Evolutionary conservation across 164 flowering plant species (phyloP).

Genomic region (Akebia trifoliata): DNA sequence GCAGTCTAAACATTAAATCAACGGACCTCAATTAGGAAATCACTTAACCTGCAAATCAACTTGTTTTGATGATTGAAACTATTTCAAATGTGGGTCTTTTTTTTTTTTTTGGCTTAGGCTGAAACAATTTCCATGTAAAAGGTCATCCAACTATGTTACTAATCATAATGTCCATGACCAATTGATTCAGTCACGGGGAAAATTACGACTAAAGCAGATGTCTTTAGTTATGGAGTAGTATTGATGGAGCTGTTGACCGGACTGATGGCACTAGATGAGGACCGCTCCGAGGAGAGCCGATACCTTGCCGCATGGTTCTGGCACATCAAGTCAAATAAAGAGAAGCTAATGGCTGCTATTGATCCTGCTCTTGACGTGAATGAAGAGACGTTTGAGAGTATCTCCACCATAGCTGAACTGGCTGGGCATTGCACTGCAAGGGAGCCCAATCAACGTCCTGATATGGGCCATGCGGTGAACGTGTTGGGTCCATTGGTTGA

Average conservation of each 20-base stretch:
- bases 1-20: too few species aligned
- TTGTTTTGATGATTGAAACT: too few species aligned
- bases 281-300: conserved; percentile 62
- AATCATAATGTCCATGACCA: conserved; percentile 1
- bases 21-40: too few species aligned
- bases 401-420: conserved; percentile 54
- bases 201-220: conserved; percentile 74
- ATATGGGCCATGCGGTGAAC: conserved; percentile 78
- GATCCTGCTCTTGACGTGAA: conserved; percentile 53
- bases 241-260: conserved; percentile 85
- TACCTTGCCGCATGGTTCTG: conserved; percentile 75
- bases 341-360: conserved; percentile 46
- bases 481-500: conserved; percentile 56
- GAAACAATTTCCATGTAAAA: too few species aligned
- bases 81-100: too few species aligned
- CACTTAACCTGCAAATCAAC: too few species aligned
- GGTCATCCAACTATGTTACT: neutral
- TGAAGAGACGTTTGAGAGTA: conserved; percentile 51
- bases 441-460: conserved; percentile 74
- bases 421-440: conserved; percentile 87
- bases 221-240: conserved; percentile 83
- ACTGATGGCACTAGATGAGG: conserved; percentile 64
- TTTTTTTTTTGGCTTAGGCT: too few species aligned
- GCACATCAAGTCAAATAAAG: conserved; percentile 50
- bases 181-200: conserved; percentile 64